These are phyloP conservation scores for Fraxinus sp. DNA, from an alignment of 305 asterid species.

Conservation along the genomic window DNA sequence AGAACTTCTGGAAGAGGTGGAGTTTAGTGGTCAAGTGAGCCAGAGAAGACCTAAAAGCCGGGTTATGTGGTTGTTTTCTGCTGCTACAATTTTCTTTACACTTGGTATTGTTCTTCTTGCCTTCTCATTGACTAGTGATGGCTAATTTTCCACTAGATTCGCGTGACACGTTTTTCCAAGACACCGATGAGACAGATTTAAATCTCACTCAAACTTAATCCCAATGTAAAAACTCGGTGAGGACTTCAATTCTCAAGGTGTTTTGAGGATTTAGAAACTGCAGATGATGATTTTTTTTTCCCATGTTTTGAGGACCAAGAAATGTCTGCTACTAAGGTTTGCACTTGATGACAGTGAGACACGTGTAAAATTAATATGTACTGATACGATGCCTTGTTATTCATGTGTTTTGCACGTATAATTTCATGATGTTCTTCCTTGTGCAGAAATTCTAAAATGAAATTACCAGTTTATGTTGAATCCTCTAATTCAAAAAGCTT, in stretches of 20 bases:
- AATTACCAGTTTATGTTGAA: too few relatives aligned
- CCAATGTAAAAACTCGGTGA: neutral
- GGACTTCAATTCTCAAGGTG: neutral
- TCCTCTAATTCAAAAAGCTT: too few relatives aligned
- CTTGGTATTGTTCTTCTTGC: constrained; percentile 64
- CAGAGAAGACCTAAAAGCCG: constrained; percentile 37
- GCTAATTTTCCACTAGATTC: constrained; percentile 34
- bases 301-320: neutral
- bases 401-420: neutral
- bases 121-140: constrained; percentile 73
- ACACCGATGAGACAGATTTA: neutral
- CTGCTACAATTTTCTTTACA: constrained; percentile 64
- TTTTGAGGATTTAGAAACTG: neutral
- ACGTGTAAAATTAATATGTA: neutral
- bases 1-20: constrained; percentile 64
- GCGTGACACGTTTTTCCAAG: neutral
- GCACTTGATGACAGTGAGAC: neutral
- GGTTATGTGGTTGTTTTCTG: constrained; percentile 70
- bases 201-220: neutral
- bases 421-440: neutral
- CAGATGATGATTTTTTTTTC: neutral
- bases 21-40: constrained; percentile 37
- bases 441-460: neutral
- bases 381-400: neutral
- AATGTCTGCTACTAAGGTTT: neutral